Evolutionary conservation across 2,329 filamentous ascomycete species (phyloP).

Genomic region (Aspergillus latus): DNA sequence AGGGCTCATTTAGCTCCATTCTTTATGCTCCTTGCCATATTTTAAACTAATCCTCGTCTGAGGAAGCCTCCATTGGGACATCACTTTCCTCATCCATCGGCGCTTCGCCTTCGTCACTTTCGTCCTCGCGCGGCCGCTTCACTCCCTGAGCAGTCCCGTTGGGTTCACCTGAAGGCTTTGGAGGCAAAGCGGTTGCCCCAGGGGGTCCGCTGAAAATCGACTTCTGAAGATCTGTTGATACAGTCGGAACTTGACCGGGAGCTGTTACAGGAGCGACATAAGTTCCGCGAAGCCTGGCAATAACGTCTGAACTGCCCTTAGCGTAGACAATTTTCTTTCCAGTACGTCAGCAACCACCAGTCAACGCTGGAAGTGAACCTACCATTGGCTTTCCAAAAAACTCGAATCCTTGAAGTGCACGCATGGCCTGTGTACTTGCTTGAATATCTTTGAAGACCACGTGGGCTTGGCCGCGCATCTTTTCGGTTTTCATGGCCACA

Average conservation of each 20-base stretch:
- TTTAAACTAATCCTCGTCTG: slow-evolving; percentile 64
- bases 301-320: slow-evolving; percentile 81
- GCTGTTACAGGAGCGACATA: slow-evolving; percentile 65
- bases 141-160: slow-evolving; percentile 50
- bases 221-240: slow-evolving; percentile 72
- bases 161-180: slow-evolving; percentile 51
- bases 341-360: slow-evolving; percentile 6
- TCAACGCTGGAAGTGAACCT: slow-evolving; percentile 14
- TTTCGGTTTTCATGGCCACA: slow-evolving; percentile 80
- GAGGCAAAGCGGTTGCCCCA: slow-evolving; percentile 43
- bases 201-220: slow-evolving; percentile 71
- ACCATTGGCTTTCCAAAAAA: slow-evolving; percentile 87
- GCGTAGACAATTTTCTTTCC: slow-evolving; percentile 83
- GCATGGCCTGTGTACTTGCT: slow-evolving; percentile 90
- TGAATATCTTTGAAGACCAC: slow-evolving; percentile 87
- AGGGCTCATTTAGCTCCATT: not conserved
- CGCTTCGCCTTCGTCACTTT: slow-evolving; percentile 53
- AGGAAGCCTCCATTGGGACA: slow-evolving; percentile 68
- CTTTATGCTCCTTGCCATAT: slow-evolving; percentile 6
- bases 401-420: slow-evolving; percentile 78
- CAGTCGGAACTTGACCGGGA: slow-evolving; percentile 55
- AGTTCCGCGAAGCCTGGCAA: slow-evolving; percentile 89
- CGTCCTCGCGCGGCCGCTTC: slow-evolving; percentile 70
- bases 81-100: slow-evolving; percentile 68
- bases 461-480: slow-evolving; percentile 96